Evolutionary conservation across 805 yeast species (phyloP).

Genomic region (Yarrowia hollandica): DNA sequence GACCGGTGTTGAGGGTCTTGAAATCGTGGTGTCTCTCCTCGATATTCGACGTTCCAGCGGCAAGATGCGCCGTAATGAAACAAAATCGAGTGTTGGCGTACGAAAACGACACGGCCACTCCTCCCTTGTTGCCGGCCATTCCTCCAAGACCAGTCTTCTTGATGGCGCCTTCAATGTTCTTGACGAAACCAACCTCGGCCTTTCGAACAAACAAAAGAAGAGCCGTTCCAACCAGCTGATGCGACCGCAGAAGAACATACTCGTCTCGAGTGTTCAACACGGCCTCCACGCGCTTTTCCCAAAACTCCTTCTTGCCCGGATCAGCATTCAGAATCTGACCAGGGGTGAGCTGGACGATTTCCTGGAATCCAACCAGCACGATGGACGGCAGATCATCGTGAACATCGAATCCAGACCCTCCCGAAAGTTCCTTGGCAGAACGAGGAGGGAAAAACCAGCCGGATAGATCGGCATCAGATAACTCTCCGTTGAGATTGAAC

Average conservation of each 20-base stretch:
- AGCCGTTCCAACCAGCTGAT: conserved; percentile 89
- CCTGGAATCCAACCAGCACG: conserved; percentile 90
- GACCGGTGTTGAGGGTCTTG: conserved; percentile 68
- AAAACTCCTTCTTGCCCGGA: conserved; percentile 67
- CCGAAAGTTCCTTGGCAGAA: conserved; percentile 31
- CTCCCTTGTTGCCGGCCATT: conserved; percentile 96
- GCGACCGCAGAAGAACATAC: conserved; percentile 72
- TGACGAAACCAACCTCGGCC: conserved; percentile 57
- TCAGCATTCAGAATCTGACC: conserved; percentile 87
- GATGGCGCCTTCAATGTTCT: conserved; percentile 88
- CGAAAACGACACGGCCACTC: conserved; percentile 85
- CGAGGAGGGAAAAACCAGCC: conserved; percentile 77
- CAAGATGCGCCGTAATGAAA: conserved; percentile 85
- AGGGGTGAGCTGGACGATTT: conserved; percentile 88
- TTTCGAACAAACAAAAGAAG: conserved; percentile 69
- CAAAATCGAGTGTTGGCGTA: conserved; percentile 80
- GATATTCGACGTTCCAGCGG: conserved; percentile 83
- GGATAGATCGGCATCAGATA: conserved; percentile 57
- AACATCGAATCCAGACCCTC: conserved; percentile 28
- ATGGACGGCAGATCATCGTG: conserved; percentile 57
- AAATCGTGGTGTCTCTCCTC: conserved; percentile 87
- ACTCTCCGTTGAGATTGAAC: conserved; percentile 79
- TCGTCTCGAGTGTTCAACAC: conserved; percentile 60
- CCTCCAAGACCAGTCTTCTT: conserved; percentile 97
- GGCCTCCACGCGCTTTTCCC: conserved; percentile 69